Evolutionary conservation across 2,329 filamentous ascomycete species (phyloP).

Genomic region (Stemphylium lycopersici): DNA sequence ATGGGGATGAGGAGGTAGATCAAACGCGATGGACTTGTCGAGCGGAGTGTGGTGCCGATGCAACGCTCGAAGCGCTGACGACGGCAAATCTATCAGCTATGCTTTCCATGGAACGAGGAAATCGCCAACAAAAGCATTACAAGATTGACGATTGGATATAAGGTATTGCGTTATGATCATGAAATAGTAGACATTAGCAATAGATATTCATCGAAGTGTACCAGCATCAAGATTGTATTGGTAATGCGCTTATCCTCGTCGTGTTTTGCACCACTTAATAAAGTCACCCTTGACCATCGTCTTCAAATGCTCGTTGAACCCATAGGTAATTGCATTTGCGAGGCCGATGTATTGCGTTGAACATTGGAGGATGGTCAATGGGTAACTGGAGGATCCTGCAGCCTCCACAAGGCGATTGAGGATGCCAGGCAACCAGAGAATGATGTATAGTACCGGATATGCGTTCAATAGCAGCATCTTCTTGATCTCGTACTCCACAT

Average conservation of each 20-base stretch:
- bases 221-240: not conserved
- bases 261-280: not conserved
- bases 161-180: not conserved
- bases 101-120: not conserved
- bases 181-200: not conserved
- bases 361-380: conserved; percentile 20
- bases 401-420: conserved; percentile 27
- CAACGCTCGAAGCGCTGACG: not conserved
- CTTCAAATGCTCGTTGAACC: conserved; percentile 25
- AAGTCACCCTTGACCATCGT: not conserved
- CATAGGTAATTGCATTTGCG: conserved; percentile 27
- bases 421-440: conserved; percentile 45
- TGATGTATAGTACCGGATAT: conserved; percentile 43
- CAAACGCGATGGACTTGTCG: not conserved
- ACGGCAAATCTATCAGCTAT: not conserved
- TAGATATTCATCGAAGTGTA: not conserved
- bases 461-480: conserved; percentile 43
- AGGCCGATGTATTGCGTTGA: conserved; percentile 31
- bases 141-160: too few relatives aligned
- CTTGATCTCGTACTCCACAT: conserved; percentile 29
- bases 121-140: too few relatives aligned
- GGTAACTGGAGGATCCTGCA: conserved; percentile 12
- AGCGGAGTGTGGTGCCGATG: not conserved
- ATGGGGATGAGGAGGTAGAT: not conserved
- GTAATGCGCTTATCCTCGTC: not conserved